phyloP scores from a whole-genome alignment of 345 rosid genomes.

The Hypericum androsaemum region DNA sequence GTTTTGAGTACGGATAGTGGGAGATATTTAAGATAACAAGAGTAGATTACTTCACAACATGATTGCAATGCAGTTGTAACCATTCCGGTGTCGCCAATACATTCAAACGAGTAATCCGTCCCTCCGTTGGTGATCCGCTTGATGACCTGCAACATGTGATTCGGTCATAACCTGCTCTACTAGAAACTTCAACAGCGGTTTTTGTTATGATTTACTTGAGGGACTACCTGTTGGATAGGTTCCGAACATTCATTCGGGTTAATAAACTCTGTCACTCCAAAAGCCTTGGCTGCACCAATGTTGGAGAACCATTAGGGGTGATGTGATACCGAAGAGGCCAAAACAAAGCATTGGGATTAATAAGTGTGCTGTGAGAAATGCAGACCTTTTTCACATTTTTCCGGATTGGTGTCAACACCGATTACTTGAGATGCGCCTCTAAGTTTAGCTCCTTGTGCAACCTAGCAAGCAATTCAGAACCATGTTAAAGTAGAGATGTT shows the following conservation, averaged over 20 bases:
- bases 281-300: constrained; percentile 53
- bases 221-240: constrained; percentile 74
- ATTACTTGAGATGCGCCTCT: constrained; percentile 78
- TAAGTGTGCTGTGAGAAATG: constrained; percentile 1
- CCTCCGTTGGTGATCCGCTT: constrained; percentile 75
- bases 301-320: constrained; percentile 7
- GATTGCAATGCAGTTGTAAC: constrained; percentile 76
- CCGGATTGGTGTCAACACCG: constrained; percentile 80
- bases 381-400: constrained; percentile 61
- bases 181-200: constrained; percentile 1
- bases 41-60: constrained; percentile 60
- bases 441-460: constrained; percentile 83
- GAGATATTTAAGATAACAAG: background rate
- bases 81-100: constrained; percentile 64
- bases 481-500: background rate
- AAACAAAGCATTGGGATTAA: constrained; percentile 6
- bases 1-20: constrained; percentile 1
- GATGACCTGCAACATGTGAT: constrained; percentile 40
- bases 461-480: constrained; percentile 33
- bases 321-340: constrained; percentile 1
- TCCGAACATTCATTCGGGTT: constrained; percentile 54
- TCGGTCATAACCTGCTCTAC: too few species aligned
- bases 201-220: background rate
- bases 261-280: constrained; percentile 72
- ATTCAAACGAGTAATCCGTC: constrained; percentile 83